Conservation (phyloP, 176 grass and related monocot species). For the Aegilops bicornis region DNA sequence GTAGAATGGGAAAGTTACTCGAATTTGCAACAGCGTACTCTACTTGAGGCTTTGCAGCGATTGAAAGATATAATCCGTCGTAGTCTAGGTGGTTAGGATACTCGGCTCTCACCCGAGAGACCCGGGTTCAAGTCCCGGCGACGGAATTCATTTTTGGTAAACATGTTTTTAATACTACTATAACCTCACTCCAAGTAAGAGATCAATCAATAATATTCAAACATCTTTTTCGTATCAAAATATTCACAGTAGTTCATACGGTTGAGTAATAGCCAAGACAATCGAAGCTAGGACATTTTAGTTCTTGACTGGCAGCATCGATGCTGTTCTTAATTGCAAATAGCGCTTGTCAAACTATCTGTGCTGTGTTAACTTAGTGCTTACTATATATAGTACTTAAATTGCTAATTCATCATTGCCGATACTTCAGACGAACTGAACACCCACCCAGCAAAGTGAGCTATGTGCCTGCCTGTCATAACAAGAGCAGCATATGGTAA, state of each 20-base stretch:
- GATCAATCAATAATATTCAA: neutral
- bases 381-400: neutral
- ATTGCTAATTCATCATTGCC: too few relatives aligned
- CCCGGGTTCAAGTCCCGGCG: conserved; percentile 67
- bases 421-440: too few relatives aligned
- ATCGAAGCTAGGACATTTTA: neutral
- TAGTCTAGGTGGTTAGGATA: conserved; percentile 98
- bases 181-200: neutral
- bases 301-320: neutral
- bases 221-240: too few relatives aligned
- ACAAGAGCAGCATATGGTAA: neutral
- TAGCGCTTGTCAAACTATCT: neutral
- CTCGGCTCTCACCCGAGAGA: conserved; percentile 91
- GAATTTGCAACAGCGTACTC: neutral
- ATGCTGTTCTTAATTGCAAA: neutral
- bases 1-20: neutral
- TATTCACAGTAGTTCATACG: too few relatives aligned
- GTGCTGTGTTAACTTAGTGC: neutral
- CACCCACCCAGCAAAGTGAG: neutral
- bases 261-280: neutral
- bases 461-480: neutral
- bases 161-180: neutral
- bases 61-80: neutral
- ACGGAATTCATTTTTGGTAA: conserved; percentile 25
- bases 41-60: fast-evolving